Conservation (phyloP, 768 basidiomycete species). For the Coprinellus aureogranulatus region DNA sequence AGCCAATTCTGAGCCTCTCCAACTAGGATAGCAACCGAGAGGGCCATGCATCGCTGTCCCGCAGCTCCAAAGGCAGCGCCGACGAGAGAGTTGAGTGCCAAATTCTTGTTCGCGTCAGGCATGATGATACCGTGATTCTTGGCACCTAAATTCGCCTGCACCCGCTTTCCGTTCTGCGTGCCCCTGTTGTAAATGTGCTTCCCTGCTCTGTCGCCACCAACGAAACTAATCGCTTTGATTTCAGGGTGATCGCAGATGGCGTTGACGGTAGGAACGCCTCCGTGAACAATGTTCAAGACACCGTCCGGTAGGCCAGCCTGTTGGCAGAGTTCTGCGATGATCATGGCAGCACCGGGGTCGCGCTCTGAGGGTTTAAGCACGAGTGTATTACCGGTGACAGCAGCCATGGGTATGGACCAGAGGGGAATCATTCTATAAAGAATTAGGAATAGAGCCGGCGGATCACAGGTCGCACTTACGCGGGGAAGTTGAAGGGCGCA, state of each 20-base stretch:
- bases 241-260: conserved; percentile 88
- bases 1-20: conserved; percentile 80
- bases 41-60: conserved; percentile 96
- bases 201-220: conserved; percentile 91
- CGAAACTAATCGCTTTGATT: conserved; percentile 95
- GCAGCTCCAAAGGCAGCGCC: conserved; percentile 97
- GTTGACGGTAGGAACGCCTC: conserved; percentile 86
- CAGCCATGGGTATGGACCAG: conserved; percentile 91
- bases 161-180: conserved; percentile 83
- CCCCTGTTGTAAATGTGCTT: conserved; percentile 93
- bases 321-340: conserved; percentile 92
- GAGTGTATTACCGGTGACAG: conserved; percentile 89
- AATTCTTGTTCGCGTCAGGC: conserved; percentile 94
- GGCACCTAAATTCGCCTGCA: conserved; percentile 81
- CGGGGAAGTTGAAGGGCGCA: conserved; percentile 89
- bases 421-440: conserved; percentile 84
- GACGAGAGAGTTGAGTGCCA: conserved; percentile 85
- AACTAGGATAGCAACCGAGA: conserved; percentile 87
- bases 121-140: conserved; percentile 94
- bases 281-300: conserved; percentile 91
- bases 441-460: conserved; percentile 2
- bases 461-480: conserved; percentile 44
- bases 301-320: conserved; percentile 84
- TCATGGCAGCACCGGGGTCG: conserved; percentile 96
- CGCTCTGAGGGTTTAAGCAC: conserved; percentile 95